Evolutionary conservation across 768 basidiomycete species (phyloP), one percentile per base, ranked within the genome.

Genomic region (Nidula microcarpa): DNA sequence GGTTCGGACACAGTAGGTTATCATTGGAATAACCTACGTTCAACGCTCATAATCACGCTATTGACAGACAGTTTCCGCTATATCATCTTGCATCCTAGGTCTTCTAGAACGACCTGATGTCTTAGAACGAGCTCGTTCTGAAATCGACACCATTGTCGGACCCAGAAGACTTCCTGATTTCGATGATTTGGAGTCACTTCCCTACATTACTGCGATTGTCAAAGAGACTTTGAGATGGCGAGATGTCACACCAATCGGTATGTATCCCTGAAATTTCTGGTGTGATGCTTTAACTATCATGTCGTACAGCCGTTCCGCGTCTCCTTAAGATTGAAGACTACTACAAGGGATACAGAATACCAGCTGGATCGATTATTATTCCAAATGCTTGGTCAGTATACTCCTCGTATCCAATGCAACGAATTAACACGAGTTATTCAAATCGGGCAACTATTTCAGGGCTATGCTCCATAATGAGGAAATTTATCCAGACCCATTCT

Each of bases 261-360:
- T 23, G 23, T 23, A 23, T 11, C 39, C 16, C 2, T 41, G 11
- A 11, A 11, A 11, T 16, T 41, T 41, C 11, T 41, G 11, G 11
- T 41, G 39, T 3, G 4, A 11, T 23, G 23, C 23, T 23, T 23
- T 23, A 23, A 11, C 16, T 16, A 41, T 16, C 11, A 11, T 11
- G 39, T 16, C 16, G 39, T 11, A 11, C 50, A 73, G 74, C 59
- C 11, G 17, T 70, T 9, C 67, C 69, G 7, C 74, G 72, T 55
- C 51, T 58, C 10, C 56, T 61, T 6, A 53, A 50, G 5, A 59
- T 61, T 6, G 72, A 74, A 7, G 69, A 74, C 53, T 53, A 63
- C 4, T 75, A 74, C 54, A 55, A 61, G 16, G 73, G 71, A 0
- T 70, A 71, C 47, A 43, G 56, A 49, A 71, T 76, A 37, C 73